phyloP scores from a whole-genome alignment of 352 stramenopile genomes.

The Globisporangium nagaii region DNA sequence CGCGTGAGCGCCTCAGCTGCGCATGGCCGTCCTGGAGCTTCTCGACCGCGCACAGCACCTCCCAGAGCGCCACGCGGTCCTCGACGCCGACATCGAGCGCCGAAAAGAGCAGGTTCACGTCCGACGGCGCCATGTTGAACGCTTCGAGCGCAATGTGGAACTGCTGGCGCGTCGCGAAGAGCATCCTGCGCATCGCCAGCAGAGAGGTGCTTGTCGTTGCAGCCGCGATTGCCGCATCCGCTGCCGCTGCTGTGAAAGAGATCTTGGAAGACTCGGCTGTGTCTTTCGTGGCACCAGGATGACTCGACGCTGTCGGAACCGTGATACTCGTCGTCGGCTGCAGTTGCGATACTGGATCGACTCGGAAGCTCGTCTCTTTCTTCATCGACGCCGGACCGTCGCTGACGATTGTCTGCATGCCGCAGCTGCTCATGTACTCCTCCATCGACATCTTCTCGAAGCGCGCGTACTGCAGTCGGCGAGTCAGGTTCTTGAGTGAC shows the following conservation, averaged over 20 bases:
- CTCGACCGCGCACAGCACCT: constrained; percentile 36
- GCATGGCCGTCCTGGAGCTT: constrained; percentile 39
- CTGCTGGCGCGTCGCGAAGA: constrained; percentile 50
- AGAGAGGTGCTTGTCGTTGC: constrained; percentile 7
- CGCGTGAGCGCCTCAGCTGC: constrained; percentile 35
- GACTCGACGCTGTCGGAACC: too few species aligned
- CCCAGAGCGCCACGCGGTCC: constrained; percentile 47
- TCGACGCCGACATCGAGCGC: constrained; percentile 44
- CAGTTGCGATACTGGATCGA: not conserved
- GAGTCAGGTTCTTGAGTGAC: constrained; percentile 42
- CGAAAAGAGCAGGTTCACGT: constrained; percentile 64
- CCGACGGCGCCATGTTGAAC: constrained; percentile 31
- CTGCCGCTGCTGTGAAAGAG: not conserved
- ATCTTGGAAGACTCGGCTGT: not conserved
- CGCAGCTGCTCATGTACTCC: constrained; percentile 65
- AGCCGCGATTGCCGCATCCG: not conserved
- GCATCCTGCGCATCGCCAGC: constrained; percentile 18
- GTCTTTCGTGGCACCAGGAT: too few species aligned
- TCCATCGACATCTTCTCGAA: constrained; percentile 51
- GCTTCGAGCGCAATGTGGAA: constrained; percentile 54
- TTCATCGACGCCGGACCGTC: not conserved
- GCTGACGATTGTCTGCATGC: constrained; percentile 4
- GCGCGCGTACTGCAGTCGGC: constrained; percentile 23
- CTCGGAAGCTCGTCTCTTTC: not conserved
- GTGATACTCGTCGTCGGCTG: too few species aligned